Percentiles rank a stretch among this genome's conserved stretches.
Conservation (phyloP, 2,329 filamentous ascomycete genomes). For the Penicillium crustosum region DNA sequence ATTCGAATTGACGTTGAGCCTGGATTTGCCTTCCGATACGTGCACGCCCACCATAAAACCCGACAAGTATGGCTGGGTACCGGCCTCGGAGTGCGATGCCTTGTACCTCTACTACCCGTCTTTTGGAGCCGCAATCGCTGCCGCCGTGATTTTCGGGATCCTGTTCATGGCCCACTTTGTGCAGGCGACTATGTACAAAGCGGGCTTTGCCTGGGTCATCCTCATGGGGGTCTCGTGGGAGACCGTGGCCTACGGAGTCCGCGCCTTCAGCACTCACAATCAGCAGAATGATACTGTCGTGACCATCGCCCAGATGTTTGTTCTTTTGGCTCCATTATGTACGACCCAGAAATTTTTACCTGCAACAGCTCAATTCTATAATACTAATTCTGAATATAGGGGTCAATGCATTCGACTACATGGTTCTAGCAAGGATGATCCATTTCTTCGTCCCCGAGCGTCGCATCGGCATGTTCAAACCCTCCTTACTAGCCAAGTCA, state of each 20-base stretch:
- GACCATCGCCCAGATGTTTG: conserved; percentile 6
- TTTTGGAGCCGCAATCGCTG: conserved; percentile 37
- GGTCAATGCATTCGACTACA: conserved; percentile 51
- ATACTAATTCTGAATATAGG: background rate
- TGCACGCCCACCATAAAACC: conserved; percentile 22
- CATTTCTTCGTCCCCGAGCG: conserved; percentile 45
- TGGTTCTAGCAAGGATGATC: conserved; percentile 50
- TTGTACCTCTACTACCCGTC: conserved; percentile 38
- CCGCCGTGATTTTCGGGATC: conserved; percentile 38
- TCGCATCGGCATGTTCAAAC: conserved; percentile 40
- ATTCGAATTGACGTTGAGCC: background rate
- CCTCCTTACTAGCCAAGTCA: conserved; percentile 37
- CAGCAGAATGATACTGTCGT: background rate
- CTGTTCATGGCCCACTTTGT: conserved; percentile 29
- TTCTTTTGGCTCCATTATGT: conserved; percentile 13
- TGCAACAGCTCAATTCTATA: too few relatives aligned
- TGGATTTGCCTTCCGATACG: conserved; percentile 12
- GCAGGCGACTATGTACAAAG: conserved; percentile 37
- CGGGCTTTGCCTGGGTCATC: conserved; percentile 47
- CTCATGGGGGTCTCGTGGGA: conserved; percentile 49
- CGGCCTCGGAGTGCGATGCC: conserved; percentile 16
- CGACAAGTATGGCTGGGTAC: conserved; percentile 27
- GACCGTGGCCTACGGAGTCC: conserved; percentile 39
- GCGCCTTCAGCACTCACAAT: conserved; percentile 22
- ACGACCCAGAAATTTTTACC: background rate